Evolutionary conservation across 2,329 filamentous ascomycete genomes (phyloP).

Genomic region (Exophiala xenobiotica): DNA sequence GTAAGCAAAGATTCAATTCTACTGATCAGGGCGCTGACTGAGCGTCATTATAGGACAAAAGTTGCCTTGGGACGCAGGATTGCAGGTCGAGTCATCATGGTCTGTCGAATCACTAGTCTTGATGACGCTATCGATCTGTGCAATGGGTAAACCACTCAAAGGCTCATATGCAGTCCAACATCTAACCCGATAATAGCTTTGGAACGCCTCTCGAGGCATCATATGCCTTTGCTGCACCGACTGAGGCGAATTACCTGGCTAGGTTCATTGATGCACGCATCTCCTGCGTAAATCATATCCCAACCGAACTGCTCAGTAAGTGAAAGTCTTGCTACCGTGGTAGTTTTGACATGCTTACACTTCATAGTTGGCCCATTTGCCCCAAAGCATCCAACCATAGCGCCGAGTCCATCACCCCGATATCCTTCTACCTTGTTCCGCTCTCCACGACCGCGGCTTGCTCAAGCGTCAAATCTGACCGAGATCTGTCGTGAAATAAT

Average conservation of each 20-base stretch:
- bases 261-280: constrained; percentile 55
- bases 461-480: constrained; percentile 3
- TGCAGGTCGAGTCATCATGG: constrained; percentile 42
- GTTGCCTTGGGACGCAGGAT: constrained; percentile 42
- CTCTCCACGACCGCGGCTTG: constrained; percentile 6
- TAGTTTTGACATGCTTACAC: no score
- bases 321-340: constrained; percentile 4
- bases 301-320: constrained; percentile 51
- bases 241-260: constrained; percentile 58
- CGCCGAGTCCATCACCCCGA: constrained; percentile 28
- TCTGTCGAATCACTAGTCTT: constrained; percentile 51
- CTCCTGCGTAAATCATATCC: constrained; percentile 59
- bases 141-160: constrained; percentile 32
- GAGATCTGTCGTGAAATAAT: background rate
- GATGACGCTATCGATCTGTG: constrained; percentile 56
- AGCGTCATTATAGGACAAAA: background rate
- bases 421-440: constrained; percentile 8
- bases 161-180: background rate
- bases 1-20: constrained; percentile 15
- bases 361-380: constrained; percentile 15
- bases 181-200: constrained; percentile 20
- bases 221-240: constrained; percentile 54
- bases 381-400: constrained; percentile 4
- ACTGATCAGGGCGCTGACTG: background rate
- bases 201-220: constrained; percentile 43